These are phyloP conservation scores for Sugiyamaella grinbergsii DNA, from an alignment of 1,139 yeast species.

Conservation along the genomic window DNA sequence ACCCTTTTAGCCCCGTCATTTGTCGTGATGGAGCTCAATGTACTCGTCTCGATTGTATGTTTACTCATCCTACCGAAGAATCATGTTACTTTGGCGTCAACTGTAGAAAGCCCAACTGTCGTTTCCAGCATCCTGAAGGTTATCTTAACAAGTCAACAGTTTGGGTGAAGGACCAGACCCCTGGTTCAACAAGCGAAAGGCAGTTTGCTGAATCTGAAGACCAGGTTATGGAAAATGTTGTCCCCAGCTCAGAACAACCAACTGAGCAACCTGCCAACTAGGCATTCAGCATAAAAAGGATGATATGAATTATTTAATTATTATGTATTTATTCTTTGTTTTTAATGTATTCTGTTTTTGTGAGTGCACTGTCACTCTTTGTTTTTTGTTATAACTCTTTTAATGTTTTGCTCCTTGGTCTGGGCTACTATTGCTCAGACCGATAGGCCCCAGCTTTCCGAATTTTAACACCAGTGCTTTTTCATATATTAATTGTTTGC, in stretches of 20 bases:
- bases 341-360: conserved; percentile 9
- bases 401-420: background rate
- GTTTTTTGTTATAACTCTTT: background rate
- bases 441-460: too few species aligned
- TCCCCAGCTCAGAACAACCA: conserved; percentile 37
- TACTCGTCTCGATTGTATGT: conserved; percentile 75
- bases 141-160: background rate
- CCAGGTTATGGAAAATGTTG: conserved; percentile 66
- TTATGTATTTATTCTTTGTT: conserved; percentile 19
- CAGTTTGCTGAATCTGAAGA: conserved; percentile 79
- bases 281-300: conserved; percentile 2
- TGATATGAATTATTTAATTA: conserved; percentile 3
- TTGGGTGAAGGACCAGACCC: conserved; percentile 43
- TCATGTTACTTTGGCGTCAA: conserved; percentile 77
- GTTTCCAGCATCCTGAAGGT: conserved; percentile 78
- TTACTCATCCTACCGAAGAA: conserved; percentile 77
- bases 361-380: background rate
- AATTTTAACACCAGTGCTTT: background rate
- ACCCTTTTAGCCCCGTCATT: conserved; percentile 68
- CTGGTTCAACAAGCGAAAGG: conserved; percentile 60
- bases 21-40: conserved; percentile 84
- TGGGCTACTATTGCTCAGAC: background rate
- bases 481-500: conserved; percentile 4
- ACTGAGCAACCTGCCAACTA: conserved; percentile 15
- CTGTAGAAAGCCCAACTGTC: conserved; percentile 70